Percentiles rank a stretch among this genome's conserved stretches.
phyloP scores from a whole-genome alignment of 1,139 yeast species.

The Yamadazyma buinensis region DNA sequence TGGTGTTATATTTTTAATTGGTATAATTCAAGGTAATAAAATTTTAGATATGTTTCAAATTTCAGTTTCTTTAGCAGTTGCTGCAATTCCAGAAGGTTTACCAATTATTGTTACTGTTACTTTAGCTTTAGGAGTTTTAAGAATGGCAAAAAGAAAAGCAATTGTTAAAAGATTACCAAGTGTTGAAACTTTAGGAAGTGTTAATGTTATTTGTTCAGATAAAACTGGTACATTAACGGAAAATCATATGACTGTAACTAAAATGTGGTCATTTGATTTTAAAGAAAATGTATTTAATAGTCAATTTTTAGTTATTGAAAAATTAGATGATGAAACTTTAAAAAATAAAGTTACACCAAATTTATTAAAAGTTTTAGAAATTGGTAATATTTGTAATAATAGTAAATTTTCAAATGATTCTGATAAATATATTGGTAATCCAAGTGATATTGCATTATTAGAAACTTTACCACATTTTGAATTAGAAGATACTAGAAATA shows the following conservation, averaged over 20 bases:
- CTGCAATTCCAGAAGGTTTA: conserved; percentile 96
- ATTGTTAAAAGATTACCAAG: conserved; percentile 90
- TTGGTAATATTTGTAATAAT: conserved; percentile 81
- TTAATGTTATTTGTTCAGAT: conserved; percentile 91
- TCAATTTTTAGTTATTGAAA: conserved; percentile 48
- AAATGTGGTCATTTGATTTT: conserved; percentile 78
- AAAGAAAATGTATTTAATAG: conserved; percentile 46
- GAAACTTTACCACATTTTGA: conserved; percentile 73
- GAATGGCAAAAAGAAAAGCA: conserved; percentile 93
- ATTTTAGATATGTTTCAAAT: conserved; percentile 98
- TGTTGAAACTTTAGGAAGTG: conserved; percentile 94
- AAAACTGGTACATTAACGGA: conserved; percentile 94
- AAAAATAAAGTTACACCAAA: conserved; percentile 49
- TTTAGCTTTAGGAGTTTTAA: conserved; percentile 85
- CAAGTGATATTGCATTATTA: conserved; percentile 87
- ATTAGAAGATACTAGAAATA: conserved; percentile 63
- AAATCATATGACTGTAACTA: conserved; percentile 90
- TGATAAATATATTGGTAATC: conserved; percentile 80
- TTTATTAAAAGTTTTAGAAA: conserved; percentile 52
- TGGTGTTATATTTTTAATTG: conserved; percentile 82
- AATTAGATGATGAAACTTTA: conserved; percentile 35
- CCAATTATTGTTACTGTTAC: conserved; percentile 97
- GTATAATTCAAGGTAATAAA: conserved; percentile 82
- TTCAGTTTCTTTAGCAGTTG: conserved; percentile 93
- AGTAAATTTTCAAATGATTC: conserved; percentile 66